Evolutionary conservation across 176 grass and related monocot genomes (phyloP).

Genomic region (Canna indica): DNA sequence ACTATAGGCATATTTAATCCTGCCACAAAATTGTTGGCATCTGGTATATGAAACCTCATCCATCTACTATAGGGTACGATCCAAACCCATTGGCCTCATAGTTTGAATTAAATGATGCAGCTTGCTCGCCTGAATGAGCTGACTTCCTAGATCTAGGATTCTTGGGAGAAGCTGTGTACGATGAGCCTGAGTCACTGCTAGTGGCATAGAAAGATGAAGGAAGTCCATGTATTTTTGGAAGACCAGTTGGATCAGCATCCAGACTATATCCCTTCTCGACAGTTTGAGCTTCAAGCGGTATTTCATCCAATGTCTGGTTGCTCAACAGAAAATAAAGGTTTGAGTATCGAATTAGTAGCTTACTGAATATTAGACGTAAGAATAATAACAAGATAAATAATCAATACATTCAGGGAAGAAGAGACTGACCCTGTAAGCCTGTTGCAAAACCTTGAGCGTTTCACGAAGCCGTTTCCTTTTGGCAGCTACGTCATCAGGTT

Average conservation of each 20-base stretch:
- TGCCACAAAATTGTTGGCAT: neutral
- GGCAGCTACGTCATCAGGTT: slow-evolving; percentile 76
- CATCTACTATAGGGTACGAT: slow-evolving; percentile 21
- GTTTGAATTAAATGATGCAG: slow-evolving; percentile 28
- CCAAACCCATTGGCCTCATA: slow-evolving; percentile 54
- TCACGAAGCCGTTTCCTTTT: slow-evolving; percentile 82
- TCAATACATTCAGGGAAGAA: neutral
- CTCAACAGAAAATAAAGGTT: slow-evolving; percentile 5
- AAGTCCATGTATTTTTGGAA: slow-evolving; percentile 49
- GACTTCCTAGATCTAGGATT: slow-evolving; percentile 44
- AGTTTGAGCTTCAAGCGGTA: slow-evolving; percentile 81
- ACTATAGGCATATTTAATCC: neutral
- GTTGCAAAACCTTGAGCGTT: slow-evolving; percentile 73
- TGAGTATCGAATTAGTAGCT: neutral
- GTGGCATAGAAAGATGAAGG: slow-evolving; percentile 37
- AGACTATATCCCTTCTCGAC: slow-evolving; percentile 83
- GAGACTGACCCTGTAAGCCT: slow-evolving; percentile 69
- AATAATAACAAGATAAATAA: neutral
- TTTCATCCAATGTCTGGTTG: slow-evolving; percentile 79
- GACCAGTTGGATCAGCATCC: slow-evolving; percentile 46
- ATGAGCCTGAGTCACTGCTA: slow-evolving; percentile 26
- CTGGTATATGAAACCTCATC: neutral
- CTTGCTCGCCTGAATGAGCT: slow-evolving; percentile 62
- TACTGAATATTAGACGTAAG: neutral
- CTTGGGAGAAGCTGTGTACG: slow-evolving; percentile 38